Evolutionary conservation across 2,329 filamentous ascomycete species (phyloP), one percentile per base, ranked within the genome.

Genomic region (Leptographium galeiforme): DNA sequence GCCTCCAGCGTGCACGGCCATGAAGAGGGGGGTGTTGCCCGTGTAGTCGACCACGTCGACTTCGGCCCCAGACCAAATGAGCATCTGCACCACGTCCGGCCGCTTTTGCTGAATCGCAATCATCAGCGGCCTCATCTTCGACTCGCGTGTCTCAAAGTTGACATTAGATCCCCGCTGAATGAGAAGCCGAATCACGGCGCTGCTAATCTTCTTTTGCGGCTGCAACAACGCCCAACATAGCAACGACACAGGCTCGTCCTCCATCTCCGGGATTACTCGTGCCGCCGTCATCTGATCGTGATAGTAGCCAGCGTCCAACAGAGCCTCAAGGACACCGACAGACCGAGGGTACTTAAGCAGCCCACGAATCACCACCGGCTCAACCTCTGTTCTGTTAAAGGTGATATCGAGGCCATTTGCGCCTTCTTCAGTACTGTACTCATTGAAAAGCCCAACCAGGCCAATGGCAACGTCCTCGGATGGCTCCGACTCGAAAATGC

Each of bases 201-300:
- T 78, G 63, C 78, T 82, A 50, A 84, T 72, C 56, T 73, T 74
- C 63, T 84, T 84, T 57, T 82, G 78, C 0, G 78, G 77, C 57
- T 84, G 79, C 8, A 78, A 66, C 51, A 85, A 68, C 0, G 78
- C 73, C 81, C 81, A 85, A 50, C 76, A 67, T 8, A 85, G 66
- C 2, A 82, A 67, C 2, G 77, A 77, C 46, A 81, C 71, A 11
- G 70, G 66, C 62, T 86, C 81, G 4, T 71, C 67, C 39, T 76
- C 70, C 0, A 72, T 56, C 12, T 73, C 69, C 0, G 72, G 66
- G 53, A 75, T 66, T 2, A 78, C 67, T 3, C 64, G 67, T 52
- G 64, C 70, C 1, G 59, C 68, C 2, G 70, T 70, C 55, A 68
- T 68, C 58, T 81, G 76, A 54, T 83, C 78, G 54, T 81, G 69